Base-by-base conservation (phyloP, 768 basidiomycete genomes). In the Phanerochaete sordida region DNA sequence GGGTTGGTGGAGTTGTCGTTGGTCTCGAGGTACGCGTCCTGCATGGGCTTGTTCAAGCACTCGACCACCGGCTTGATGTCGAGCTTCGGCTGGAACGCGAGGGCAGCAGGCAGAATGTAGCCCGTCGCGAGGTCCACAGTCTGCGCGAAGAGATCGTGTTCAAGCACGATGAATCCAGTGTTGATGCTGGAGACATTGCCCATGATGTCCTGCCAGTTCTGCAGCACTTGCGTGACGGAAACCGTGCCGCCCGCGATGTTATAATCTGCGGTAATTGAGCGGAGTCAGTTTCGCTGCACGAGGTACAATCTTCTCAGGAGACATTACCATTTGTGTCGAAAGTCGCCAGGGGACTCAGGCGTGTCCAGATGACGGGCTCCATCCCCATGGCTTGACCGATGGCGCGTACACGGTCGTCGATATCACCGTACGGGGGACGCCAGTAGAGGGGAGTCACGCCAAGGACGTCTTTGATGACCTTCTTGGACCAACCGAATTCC, bases 151-250 rank as follows among this genome's bases (percentile, higher is more conserved):
- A 93, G 79, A 73, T 94, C 93, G 70, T 91, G 89, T 72, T 91
- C 90, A 35, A 96, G 81, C 52, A 92, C 89, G 66, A 96, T 92
- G 79, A 96, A 96, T 12, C 94, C 94, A n/a, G 72, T 83, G 66
- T 79, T 62, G 58, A 90, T 75, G 26, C 72, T 67, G 2, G 84
- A 74, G 8, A 81, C 87, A 66, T 86, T 87, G 49, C 73, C 73
- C 49, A 93, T 75, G 74, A 95, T 93, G 62, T 75, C 74, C 64
- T 91, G 77, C 84, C 92, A 93, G 73, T 88, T 88, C 61, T 79
- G 74, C 19, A 89, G 73, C 21, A 88, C 89, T 62, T 87, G 80
- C 28, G 77, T 70, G 3, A 85, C 84, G 7, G 76, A 76, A 39
- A 80, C 79, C 11, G 73, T 57, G 28, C 91, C 91, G 49, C 84